A percentile compares a stretch with the other conserved stretches of the same genome.
phyloP scores from a whole-genome alignment of 1,284 basidiomycete species.

The Thecaphora frezii region DNA sequence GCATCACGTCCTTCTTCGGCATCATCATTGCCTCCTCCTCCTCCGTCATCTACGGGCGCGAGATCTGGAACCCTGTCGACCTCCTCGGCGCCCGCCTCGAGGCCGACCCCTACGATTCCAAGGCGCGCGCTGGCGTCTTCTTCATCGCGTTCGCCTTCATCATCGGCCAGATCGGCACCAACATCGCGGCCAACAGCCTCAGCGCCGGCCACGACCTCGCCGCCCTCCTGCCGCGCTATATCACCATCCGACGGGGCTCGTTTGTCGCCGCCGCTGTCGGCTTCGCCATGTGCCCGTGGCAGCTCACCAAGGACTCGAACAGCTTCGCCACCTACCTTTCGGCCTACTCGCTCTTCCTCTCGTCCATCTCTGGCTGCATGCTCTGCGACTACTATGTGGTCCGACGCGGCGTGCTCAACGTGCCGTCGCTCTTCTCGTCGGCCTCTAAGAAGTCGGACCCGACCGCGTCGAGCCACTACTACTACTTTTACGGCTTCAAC shows the following conservation, averaged over 20 bases:
- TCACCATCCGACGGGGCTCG: constrained; percentile 82
- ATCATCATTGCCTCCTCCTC: constrained; percentile 80
- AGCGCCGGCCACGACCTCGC: constrained; percentile 83
- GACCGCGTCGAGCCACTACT: constrained; percentile 65
- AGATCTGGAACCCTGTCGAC: constrained; percentile 78
- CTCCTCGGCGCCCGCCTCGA: constrained; percentile 72
- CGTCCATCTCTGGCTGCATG: constrained; percentile 59
- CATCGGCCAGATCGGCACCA: constrained; percentile 67
- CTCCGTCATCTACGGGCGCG: constrained; percentile 73
- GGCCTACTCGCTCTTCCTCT: constrained; percentile 64
- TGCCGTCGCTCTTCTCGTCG: constrained; percentile 71
- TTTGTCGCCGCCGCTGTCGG: constrained; percentile 76
- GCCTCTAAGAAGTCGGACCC: constrained; percentile 14
- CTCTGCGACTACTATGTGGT: constrained; percentile 73
- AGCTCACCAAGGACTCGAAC: constrained; percentile 73
- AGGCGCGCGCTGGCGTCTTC: constrained; percentile 61
- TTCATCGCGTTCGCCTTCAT: constrained; percentile 73
- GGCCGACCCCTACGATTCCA: constrained; percentile 66
- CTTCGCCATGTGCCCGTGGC: constrained; percentile 75
- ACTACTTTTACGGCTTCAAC: constrained; percentile 71
- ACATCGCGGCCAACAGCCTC: constrained; percentile 79
- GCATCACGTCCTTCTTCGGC: constrained; percentile 77
- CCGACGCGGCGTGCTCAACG: constrained; percentile 71
- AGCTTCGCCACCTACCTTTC: constrained; percentile 80
- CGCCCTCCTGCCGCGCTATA: constrained; percentile 72